Evolutionary conservation across 2,329 filamentous ascomycete species (phyloP).

Genomic region (Emmonsia crescens): DNA sequence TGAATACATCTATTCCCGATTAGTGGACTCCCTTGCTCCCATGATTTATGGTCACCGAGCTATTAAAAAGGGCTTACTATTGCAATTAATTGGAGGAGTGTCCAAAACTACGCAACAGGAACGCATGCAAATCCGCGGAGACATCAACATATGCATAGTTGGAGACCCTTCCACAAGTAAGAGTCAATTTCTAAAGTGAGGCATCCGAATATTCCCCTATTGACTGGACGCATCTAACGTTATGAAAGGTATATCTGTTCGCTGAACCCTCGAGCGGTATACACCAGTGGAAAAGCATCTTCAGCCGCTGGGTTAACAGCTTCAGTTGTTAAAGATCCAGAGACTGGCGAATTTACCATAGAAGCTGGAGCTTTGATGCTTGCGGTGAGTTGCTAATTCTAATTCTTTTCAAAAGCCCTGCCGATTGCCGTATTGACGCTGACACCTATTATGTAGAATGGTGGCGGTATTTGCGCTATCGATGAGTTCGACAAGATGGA

Average conservation of each 20-base stretch:
- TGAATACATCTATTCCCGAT: constrained; percentile 83
- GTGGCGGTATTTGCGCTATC: constrained; percentile 95
- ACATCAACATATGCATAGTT: constrained; percentile 98
- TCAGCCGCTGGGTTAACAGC: constrained; percentile 95
- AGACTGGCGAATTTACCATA: constrained; percentile 97
- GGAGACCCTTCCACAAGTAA: constrained; percentile 96
- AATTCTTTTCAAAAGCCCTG: background rate
- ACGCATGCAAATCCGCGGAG: constrained; percentile 89
- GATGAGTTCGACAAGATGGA: constrained; percentile 99
- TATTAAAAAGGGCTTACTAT: constrained; percentile 89
- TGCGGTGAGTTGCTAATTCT: constrained; percentile 40
- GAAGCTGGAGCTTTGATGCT: constrained; percentile 97
- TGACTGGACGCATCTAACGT: background rate
- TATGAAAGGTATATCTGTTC: constrained; percentile 67
- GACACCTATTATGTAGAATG: constrained; percentile 26
- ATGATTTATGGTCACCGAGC: constrained; percentile 97
- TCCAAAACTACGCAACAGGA: constrained; percentile 74
- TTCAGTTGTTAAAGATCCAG: constrained; percentile 93
- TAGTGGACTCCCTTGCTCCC: constrained; percentile 88
- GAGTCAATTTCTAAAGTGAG: constrained; percentile 83
- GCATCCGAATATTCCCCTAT: constrained; percentile 5
- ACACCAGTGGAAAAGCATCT: constrained; percentile 95
- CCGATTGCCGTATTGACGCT: constrained; percentile 1
- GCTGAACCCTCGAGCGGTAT: constrained; percentile 90
- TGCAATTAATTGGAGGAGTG: constrained; percentile 94